Evolutionary conservation across 805 yeast genomes (phyloP).

Genomic region (Sugiyamaella boreocaroliniensis): DNA sequence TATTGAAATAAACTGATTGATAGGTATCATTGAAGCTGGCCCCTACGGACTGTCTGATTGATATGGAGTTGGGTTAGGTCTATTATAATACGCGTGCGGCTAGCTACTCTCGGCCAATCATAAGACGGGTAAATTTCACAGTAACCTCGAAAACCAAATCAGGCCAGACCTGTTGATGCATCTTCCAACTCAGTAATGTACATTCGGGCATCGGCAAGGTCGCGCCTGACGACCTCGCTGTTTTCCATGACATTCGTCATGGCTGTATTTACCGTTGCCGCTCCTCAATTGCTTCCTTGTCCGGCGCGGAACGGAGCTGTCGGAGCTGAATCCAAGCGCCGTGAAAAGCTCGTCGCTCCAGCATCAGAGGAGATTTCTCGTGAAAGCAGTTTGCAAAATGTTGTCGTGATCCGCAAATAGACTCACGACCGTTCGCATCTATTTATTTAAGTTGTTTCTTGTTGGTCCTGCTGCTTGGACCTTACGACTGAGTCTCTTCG

Average conservation of each 20-base stretch:
- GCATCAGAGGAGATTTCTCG: neutral
- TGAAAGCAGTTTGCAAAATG: neutral
- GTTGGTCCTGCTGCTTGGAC: no score
- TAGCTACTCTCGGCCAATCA: neutral
- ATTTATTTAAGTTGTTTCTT: neutral
- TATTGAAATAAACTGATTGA: no score
- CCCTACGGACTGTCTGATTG: no score
- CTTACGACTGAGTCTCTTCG: neutral
- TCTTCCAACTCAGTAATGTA: constrained; percentile 34
- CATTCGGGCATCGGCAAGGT: constrained; percentile 52
- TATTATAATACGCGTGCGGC: no score
- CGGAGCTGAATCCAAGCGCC: constrained; percentile 13
- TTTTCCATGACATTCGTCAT: constrained; percentile 71
- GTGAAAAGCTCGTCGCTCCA: neutral
- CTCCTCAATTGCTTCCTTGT: constrained; percentile 34
- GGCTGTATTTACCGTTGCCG: constrained; percentile 59
- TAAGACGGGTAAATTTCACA: neutral
- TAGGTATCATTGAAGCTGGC: no score
- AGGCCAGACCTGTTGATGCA: neutral
- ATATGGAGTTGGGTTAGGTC: no score
- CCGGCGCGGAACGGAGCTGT: constrained; percentile 21
- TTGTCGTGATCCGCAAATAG: constrained; percentile 1
- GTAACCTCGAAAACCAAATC: neutral
- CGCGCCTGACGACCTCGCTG: constrained; percentile 53
- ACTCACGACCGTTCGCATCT: neutral